phyloP scores from a whole-genome alignment of 305 asterid species.

The Solanum hybrid region DNA sequence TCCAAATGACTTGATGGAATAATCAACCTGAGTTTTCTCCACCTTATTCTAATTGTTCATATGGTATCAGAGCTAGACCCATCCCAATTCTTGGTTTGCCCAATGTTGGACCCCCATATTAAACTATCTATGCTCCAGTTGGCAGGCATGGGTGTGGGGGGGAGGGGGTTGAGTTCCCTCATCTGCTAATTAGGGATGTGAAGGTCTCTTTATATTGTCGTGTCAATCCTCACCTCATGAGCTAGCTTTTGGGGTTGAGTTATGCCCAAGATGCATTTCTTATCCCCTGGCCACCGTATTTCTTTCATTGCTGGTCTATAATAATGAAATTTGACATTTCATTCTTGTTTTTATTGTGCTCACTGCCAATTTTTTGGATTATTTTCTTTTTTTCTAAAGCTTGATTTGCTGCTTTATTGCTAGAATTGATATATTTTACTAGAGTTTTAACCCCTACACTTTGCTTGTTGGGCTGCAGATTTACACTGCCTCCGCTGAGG shows the following conservation, averaged over 20 bases:
- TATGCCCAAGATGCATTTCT: neutral
- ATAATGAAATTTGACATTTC: conserved; percentile 4
- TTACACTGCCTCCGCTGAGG: conserved; percentile 77
- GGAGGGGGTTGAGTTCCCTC: neutral
- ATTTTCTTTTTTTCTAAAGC: neutral
- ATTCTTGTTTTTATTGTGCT: neutral
- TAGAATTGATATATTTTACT: neutral
- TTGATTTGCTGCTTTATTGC: neutral
- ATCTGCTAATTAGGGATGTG: neutral
- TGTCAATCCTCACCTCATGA: neutral
- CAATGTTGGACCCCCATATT: neutral
- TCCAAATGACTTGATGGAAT: neutral
- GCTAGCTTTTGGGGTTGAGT: neutral
- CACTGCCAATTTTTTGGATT: neutral
- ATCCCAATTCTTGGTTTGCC: neutral
- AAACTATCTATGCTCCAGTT: neutral
- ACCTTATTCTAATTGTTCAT: neutral
- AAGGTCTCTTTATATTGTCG: neutral
- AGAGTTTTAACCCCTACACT: neutral
- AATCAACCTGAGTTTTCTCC: neutral
- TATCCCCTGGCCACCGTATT: neutral
- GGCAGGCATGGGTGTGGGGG: neutral
- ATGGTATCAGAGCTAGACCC: neutral
- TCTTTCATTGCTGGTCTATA: neutral
- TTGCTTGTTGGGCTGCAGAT: conserved; percentile 36